Base-by-base conservation (phyloP, 441 rosid species). In the Croton setiger region DNA sequence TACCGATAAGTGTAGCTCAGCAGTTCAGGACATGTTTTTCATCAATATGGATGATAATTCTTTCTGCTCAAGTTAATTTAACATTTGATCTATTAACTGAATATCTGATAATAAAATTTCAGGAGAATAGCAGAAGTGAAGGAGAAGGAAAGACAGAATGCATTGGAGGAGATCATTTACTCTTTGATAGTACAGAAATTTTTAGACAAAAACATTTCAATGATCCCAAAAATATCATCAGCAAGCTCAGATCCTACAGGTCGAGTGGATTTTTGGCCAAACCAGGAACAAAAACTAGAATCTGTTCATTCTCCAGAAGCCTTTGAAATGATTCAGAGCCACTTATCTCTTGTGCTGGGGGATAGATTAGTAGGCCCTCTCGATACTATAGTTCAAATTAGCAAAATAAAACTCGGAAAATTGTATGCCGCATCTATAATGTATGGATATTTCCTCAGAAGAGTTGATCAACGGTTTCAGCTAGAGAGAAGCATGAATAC, bases 71-170 rank as follows among this genome's bases (percentile, higher is more conserved):
- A 54, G 23, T 23, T 1, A 54, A 35, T 31, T 54, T 21, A 21
- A 21, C 35, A 3, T 10, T 54, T 54, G 23, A 21, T 12, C 7
- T 55, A 4, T 52, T 35, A 21, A 67, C 23, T 56, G 36, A 41
- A 54, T 66, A 10, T 67, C 41, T 23, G 44, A 13, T 18, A 39
- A 61, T 52, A 23, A 48, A 15, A 73, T 64, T 74, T 72, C 64
- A 91, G 98, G 96, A 84, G 97, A 68, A 93, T 91, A 74, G 87
- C 89, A 64, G 93, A 91, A 80, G 93, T 91, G 71, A 88, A 72
- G 74, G 96, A 88, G 66, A 91, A 89, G 72, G 97, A 89, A 43
- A 85, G 82, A 70, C 81, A 60, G 7, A 89, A 79, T 67, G 77
- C 87, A 5, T 51, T 91, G 73, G 95, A 87, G 45, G 98, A 91